Percentiles rank a stretch among this genome's conserved stretches.
Conservation (phyloP, 1,139 yeast species). For the Lodderomyces beijingensis region DNA sequence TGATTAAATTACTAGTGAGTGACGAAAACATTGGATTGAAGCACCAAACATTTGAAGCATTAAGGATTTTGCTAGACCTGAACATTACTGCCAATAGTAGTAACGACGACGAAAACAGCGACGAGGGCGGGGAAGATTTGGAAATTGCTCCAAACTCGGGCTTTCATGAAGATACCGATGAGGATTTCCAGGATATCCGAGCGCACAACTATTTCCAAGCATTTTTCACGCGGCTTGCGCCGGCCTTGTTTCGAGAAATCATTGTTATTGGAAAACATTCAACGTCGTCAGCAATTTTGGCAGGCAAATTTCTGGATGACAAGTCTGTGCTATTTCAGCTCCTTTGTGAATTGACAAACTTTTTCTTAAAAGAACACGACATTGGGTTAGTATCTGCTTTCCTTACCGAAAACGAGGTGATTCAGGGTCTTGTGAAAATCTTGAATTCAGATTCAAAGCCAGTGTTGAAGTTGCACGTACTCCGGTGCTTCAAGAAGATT, state of each 20-base stretch:
- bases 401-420: slow-evolving; percentile 51
- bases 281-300: no score
- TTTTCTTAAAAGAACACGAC: slow-evolving; percentile 64
- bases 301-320: slow-evolving; percentile 23
- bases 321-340: slow-evolving; percentile 54
- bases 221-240: slow-evolving; percentile 63
- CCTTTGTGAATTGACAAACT: slow-evolving; percentile 64
- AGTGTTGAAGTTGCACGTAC: slow-evolving; percentile 59
- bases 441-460: slow-evolving; percentile 37
- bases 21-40: slow-evolving; percentile 72
- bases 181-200: slow-evolving; percentile 36
- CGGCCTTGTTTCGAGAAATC: slow-evolving; percentile 50
- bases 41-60: slow-evolving; percentile 80
- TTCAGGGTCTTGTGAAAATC: slow-evolving; percentile 47
- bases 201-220: slow-evolving; percentile 52
- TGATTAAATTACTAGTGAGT: slow-evolving; percentile 57
- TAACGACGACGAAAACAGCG: no score
- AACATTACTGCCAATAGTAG: slow-evolving; percentile 26
- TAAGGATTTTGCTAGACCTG: slow-evolving; percentile 68
- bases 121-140: slow-evolving; percentile 1
- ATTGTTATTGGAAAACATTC: slow-evolving; percentile 7
- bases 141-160: slow-evolving; percentile 5
- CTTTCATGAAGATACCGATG: slow-evolving; percentile 9
- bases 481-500: slow-evolving; percentile 60
- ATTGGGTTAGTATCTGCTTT: slow-evolving; percentile 53